Evolutionary conservation across 148 eudicot species (phyloP).

Genomic region (Cornus florida): DNA sequence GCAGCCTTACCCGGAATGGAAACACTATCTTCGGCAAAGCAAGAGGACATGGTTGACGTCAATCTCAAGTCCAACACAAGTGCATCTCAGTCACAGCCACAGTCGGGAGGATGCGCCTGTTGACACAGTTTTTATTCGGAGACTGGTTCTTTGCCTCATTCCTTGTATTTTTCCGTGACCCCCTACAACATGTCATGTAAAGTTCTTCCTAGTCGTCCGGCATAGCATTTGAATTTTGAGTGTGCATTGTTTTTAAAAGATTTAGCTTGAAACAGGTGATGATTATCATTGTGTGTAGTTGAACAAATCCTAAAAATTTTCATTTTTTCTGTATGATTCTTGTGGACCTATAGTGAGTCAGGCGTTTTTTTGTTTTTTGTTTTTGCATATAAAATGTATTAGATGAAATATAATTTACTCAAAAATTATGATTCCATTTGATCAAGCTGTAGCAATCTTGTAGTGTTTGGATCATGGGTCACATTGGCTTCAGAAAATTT

Average conservation of each 20-base stretch:
- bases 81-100: conserved; percentile 39
- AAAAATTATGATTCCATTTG: not conserved
- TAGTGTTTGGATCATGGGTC: not conserved
- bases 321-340: not conserved
- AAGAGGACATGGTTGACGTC: conserved; percentile 61
- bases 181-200: not conserved
- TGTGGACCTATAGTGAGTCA: not conserved
- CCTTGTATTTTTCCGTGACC: not conserved
- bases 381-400: not conserved
- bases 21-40: conserved; percentile 52
- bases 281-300: not conserved
- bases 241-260: not conserved
- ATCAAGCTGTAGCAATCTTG: not conserved
- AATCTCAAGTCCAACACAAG: conserved; percentile 47
- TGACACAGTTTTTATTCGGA: not conserved
- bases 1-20: conserved; percentile 64
- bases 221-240: not conserved
- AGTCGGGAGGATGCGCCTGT: conserved; percentile 54
- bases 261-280: not conserved
- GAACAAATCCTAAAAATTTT: not conserved
- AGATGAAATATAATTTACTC: not conserved
- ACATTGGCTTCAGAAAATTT: too few relatives aligned
- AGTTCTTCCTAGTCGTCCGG: conserved; percentile 3
- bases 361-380: not conserved
- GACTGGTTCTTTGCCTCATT: not conserved